Evolutionary conservation across 169 alveolate genomes (phyloP), one percentile per base, ranked within the genome.

Genomic region (Babesia caballi): DNA sequence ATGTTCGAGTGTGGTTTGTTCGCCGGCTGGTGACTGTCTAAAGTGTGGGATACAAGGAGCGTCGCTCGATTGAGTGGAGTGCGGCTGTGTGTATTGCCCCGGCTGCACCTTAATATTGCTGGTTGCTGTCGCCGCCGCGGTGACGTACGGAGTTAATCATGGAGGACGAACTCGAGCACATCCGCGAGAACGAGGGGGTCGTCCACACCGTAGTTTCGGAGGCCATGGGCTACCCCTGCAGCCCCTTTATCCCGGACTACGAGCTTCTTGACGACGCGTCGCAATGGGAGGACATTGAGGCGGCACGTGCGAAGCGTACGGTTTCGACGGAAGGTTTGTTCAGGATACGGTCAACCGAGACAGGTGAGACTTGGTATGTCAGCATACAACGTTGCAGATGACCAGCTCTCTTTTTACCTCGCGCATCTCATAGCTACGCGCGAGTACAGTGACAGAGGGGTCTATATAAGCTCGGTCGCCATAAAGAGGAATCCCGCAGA

Each of bases 381-480:
- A 0, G n/a, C n/a, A 0, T 6, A n/a, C 8, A 51, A 7, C 11
- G 47, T 42, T 4, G 27, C 66, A 66, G 69, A 69, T 38, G 36
- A 44, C 38, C 15, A 40, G 30, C 42, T 69, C 9, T 35, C 63
- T 3, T 28, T 36, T 19, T 67, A 60, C 33, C 56, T 77, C 19
- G 33, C 57, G 9, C 42, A 28, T 33, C 56, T 80, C n/a, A 68
- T 69, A 2, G 38, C 21, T 35, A 30, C 25, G 9, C 15, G 30
- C 19, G 88, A 80, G 35, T 70, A 51, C 30, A 80, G 83, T 50
- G n/a, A 84, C 19, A 33, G 88, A 51, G 88, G 88, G 8, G 8
- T 80, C 59, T 80, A 69, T 33, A 23, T 69, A 33, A 21, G 74
- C 36, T 25, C 73, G 11, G 25, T 69, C 25, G 50, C 57, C 30